Evolutionary conservation across 257 asterid genomes (phyloP), one percentile per base, ranked within the genome.

Genomic region (Petunia axillaris): DNA sequence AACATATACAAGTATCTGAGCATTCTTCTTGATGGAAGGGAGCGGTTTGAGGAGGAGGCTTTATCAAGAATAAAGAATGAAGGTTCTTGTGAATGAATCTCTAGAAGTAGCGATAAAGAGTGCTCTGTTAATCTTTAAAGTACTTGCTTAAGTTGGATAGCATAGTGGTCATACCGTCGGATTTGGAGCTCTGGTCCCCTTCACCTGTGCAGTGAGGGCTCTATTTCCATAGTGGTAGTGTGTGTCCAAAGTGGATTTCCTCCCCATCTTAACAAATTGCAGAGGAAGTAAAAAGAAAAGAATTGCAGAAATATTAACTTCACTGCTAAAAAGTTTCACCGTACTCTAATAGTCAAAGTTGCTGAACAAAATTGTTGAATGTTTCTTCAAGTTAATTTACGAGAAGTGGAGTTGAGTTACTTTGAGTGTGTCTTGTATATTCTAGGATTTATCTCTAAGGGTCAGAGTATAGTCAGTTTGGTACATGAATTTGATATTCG

Each of bases 1-100:
- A 93, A 93, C 86, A 84, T 93, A 90, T 95, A 95, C 89, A 93
- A 85, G 81, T 95, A 93, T 81, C 92, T 95, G 80, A 92, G 99
- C 85, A 87, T 95, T 88, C 87, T 93, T 78, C 99, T 95, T 25
- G 99, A 95, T 59, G 97, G 94, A 10, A 90, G 99, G 15, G 99
- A 93, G 84, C 97, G 92, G 68, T 95, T 95, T 79, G 98, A 95
- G 85, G 97, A 93, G 87, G 98, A 95, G 85, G 90, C 88, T 53
- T 35, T 95, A 60, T 89, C 85, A 67, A 85, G 84, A n/a, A 80
- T 81, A 68, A 83, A 68, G 35, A 77, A 75, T 50, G 81, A 64
- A 74, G 67, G 60, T 78, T 83, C 83, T 52, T 81, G 78, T 50
- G 89, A 84, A 83, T 82, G 71, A 64, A 80, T 75, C 79, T 68